These are phyloP conservation scores for Terana coerulea DNA, from an alignment of 768 basidiomycete species.

Conservation along the genomic window DNA sequence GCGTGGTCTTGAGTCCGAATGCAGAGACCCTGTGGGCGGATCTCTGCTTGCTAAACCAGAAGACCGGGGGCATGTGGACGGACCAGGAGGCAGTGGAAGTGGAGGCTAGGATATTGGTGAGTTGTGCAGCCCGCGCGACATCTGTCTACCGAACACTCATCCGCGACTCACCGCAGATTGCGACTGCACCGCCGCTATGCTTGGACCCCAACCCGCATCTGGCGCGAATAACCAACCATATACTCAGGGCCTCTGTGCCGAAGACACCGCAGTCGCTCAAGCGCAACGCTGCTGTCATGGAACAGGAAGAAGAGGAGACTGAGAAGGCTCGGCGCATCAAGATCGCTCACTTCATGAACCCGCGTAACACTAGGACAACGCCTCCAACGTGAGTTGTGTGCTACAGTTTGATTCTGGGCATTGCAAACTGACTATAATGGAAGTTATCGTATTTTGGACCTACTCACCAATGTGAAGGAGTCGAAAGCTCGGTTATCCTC, in stretches of 20 bases:
- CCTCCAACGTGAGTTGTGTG: slow-evolving; percentile 46
- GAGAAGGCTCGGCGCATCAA: slow-evolving; percentile 70
- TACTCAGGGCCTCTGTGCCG: slow-evolving; percentile 68
- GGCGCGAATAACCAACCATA: slow-evolving; percentile 70
- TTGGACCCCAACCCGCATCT: slow-evolving; percentile 78
- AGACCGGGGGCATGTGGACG: slow-evolving; percentile 54
- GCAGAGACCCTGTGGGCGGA: slow-evolving; percentile 78
- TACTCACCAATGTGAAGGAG: slow-evolving; percentile 24
- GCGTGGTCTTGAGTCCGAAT: slow-evolving; percentile 75
- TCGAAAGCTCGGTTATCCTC: slow-evolving; percentile 10
- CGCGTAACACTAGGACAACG: slow-evolving; percentile 42
- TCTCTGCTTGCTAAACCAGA: slow-evolving; percentile 65
- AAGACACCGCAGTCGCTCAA: slow-evolving; percentile 72
- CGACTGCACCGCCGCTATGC: slow-evolving; percentile 73
- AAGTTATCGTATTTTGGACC: slow-evolving; percentile 60
- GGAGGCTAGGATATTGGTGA: slow-evolving; percentile 70
- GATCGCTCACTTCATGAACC: slow-evolving; percentile 79
- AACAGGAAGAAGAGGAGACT: slow-evolving; percentile 73
- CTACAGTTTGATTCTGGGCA: neutral
- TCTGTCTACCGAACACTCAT: too few relatives aligned
- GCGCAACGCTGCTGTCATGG: slow-evolving; percentile 65
- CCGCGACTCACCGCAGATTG: slow-evolving; percentile 43
- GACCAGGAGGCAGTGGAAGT: slow-evolving; percentile 70
- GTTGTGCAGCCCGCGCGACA: too few relatives aligned
- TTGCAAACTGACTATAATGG: neutral